phyloP scores from a whole-genome alignment of 176 grass and related monocot genomes.

The Zea luxurians region DNA sequence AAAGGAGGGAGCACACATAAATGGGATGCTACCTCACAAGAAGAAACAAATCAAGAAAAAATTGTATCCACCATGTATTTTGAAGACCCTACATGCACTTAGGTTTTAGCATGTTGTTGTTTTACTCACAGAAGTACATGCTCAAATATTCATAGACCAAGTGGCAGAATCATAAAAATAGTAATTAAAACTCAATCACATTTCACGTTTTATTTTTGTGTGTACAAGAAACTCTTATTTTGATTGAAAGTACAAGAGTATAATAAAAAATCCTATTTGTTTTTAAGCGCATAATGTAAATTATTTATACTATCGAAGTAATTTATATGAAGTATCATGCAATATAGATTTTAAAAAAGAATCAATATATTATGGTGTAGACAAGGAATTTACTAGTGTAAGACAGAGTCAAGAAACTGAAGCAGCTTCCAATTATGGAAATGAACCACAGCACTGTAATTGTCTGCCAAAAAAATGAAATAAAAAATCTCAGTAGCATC shows the following conservation, averaged over 20 bases:
- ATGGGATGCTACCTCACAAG: not conserved
- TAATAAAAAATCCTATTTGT: not conserved
- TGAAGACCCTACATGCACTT: not conserved
- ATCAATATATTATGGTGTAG: not conserved
- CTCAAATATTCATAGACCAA: not conserved
- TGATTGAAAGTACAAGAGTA: not conserved
- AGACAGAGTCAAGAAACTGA: constrained; percentile 80
- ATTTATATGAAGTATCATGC: not conserved
- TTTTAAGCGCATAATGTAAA: not conserved
- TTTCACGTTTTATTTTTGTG: not conserved
- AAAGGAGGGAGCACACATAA: not conserved
- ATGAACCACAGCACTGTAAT: constrained; percentile 67
- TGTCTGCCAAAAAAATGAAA: constrained; percentile 43
- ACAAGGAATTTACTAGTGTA: constrained; percentile 58
- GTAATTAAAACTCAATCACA: not conserved
- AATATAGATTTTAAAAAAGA: not conserved
- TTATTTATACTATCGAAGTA: not conserved
- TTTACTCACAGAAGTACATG: not conserved
- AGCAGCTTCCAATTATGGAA: constrained; percentile 80
- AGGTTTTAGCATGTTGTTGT: not conserved
- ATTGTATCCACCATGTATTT: not conserved
- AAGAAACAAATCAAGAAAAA: not conserved
- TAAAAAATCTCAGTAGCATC: constrained; percentile 1
- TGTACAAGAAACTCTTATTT: not conserved
- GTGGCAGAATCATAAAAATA: not conserved